phyloP scores from a whole-genome alignment of 495 filamentous ascomycete genomes.

The Neurospora sublineolata region DNA sequence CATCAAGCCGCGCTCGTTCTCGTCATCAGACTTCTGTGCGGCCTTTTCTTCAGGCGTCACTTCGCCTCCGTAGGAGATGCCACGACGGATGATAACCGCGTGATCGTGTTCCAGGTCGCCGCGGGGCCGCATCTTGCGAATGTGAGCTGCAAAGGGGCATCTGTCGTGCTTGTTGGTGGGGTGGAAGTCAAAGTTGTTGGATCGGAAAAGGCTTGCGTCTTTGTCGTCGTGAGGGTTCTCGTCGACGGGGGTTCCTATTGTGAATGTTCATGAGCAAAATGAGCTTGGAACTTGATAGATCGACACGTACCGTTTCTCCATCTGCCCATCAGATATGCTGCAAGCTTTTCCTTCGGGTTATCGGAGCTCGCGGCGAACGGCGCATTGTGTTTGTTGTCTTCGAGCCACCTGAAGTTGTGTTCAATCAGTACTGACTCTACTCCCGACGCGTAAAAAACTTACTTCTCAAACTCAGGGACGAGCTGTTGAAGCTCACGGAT shows the following conservation, averaged over 20 bases:
- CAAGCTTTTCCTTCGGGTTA: background rate
- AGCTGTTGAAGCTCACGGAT: slow-evolving; percentile 1
- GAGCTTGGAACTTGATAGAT: background rate
- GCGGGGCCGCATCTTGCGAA: slow-evolving; percentile 1
- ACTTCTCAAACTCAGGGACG: background rate
- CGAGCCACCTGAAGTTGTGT: background rate
- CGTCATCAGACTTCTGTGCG: background rate
- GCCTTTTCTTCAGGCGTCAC: background rate
- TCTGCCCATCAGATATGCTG: slow-evolving; percentile 1
- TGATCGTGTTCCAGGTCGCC: background rate
- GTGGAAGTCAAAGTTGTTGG: background rate
- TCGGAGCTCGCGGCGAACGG: background rate
- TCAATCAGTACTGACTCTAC: background rate
- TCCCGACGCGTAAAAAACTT: background rate
- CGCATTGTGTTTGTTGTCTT: background rate
- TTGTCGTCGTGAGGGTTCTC: background rate
- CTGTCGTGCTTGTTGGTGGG: background rate
- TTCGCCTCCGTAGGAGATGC: slow-evolving; percentile 1
- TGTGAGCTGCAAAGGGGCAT: background rate
- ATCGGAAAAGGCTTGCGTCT: background rate
- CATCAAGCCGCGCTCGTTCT: background rate
- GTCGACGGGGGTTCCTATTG: background rate
- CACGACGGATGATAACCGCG: background rate
- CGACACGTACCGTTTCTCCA: background rate
- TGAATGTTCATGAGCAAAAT: background rate